These are phyloP conservation scores for Malus fusca DNA, from an alignment of 306 rosid genomes.

Conservation along the genomic window DNA sequence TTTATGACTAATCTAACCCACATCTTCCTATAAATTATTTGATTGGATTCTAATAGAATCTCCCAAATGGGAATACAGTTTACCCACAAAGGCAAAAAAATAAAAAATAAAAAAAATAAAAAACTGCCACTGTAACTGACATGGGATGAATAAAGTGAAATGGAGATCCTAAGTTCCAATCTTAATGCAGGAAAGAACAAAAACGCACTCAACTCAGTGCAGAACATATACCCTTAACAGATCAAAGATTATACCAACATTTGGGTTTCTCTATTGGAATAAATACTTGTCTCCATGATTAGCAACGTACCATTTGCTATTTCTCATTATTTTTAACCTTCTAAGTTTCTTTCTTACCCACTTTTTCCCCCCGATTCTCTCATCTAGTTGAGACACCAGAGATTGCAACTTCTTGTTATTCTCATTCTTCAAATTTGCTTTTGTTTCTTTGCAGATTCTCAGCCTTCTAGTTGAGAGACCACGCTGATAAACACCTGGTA, in stretches of 20 bases:
- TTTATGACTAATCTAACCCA: too few relatives aligned
- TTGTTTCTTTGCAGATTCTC: constrained; percentile 6
- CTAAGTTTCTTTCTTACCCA: not conserved
- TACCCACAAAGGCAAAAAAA: too few relatives aligned
- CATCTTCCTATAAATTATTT: too few relatives aligned
- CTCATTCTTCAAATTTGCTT: not conserved
- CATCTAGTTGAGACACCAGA: not conserved
- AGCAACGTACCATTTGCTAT: not conserved
- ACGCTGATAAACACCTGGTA: constrained; percentile 59
- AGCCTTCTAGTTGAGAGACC: constrained; percentile 66
- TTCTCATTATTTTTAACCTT: not conserved
- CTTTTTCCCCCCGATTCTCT: not conserved
- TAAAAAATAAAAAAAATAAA: too few relatives aligned
- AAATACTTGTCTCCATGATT: not conserved
- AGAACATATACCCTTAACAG: not conserved
- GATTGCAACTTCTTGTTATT: not conserved
- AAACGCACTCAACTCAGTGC: not conserved
- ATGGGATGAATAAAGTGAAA: too few relatives aligned
- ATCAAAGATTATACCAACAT: not conserved
- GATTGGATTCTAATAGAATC: too few relatives aligned
- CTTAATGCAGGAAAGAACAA: too few relatives aligned
- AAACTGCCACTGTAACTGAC: too few relatives aligned
- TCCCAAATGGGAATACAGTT: too few relatives aligned
- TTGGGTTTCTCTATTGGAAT: not conserved
- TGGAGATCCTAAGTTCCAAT: too few relatives aligned